Percentiles rank a stretch among this genome's conserved stretches.
phyloP scores from a whole-genome alignment of 257 asterid species.

The Gynochthodes officinalis region DNA sequence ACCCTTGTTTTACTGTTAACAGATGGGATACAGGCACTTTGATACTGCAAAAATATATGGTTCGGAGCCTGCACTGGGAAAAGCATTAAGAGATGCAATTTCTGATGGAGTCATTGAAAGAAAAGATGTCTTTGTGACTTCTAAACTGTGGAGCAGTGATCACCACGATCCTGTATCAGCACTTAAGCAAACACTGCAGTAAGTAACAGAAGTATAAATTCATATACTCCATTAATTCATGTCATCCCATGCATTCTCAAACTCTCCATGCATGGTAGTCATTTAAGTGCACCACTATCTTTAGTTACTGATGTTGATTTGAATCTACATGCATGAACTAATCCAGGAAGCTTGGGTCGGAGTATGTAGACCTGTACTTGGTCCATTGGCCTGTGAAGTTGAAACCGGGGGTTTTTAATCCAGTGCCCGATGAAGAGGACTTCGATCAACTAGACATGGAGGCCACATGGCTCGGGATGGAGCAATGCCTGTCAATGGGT shows the following conservation, averaged over 20 bases:
- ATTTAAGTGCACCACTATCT: too few species aligned
- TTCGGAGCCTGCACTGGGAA: slow-evolving; percentile 72
- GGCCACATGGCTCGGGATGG: slow-evolving; percentile 76
- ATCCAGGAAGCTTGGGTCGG: slow-evolving; percentile 64
- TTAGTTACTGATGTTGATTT: too few species aligned
- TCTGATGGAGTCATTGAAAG: slow-evolving; percentile 40
- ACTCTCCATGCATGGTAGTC: too few species aligned
- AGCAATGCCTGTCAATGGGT: slow-evolving; percentile 66
- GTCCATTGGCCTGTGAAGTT: slow-evolving; percentile 90
- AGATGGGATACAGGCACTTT: slow-evolving; percentile 83
- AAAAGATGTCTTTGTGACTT: slow-evolving; percentile 56
- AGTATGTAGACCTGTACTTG: slow-evolving; percentile 73
- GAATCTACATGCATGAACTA: neutral
- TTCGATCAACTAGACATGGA: slow-evolving; percentile 53
- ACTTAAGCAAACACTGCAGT: slow-evolving; percentile 60
- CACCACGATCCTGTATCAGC: slow-evolving; percentile 83
- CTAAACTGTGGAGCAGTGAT: slow-evolving; percentile 79
- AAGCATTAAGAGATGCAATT: slow-evolving; percentile 52
- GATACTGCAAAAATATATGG: slow-evolving; percentile 86
- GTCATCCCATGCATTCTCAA: neutral
- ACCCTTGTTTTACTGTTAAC: neutral
- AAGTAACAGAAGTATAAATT: too few species aligned
- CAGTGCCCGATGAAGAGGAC: slow-evolving; percentile 60
- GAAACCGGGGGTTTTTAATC: slow-evolving; percentile 54
- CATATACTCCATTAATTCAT: too few species aligned